phyloP scores from a whole-genome alignment of 176 grass and related monocot genomes.

The Raddia guianensis region DNA sequence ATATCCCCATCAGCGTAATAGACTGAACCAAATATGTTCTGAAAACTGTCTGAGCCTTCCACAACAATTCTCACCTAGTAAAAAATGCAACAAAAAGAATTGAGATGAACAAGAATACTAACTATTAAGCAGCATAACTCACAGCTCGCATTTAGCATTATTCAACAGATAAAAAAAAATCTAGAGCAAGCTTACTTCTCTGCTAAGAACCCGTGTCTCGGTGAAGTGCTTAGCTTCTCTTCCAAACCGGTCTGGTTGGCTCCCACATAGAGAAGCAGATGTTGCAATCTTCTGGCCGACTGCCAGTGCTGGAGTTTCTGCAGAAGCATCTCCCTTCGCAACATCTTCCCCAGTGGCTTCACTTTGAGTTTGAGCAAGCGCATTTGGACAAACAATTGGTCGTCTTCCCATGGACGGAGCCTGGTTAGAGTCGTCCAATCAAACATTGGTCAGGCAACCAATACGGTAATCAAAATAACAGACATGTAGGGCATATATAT shows the following conservation, averaged over 20 bases:
- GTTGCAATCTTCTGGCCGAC: conserved; percentile 56
- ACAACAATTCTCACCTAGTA: conserved; percentile 85
- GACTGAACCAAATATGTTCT: conserved; percentile 89
- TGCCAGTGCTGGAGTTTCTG: conserved; percentile 58
- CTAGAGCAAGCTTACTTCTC: conserved; percentile 2
- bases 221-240: conserved; percentile 95
- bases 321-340: conserved; percentile 58
- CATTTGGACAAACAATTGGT: conserved; percentile 13
- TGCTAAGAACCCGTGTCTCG: conserved; percentile 70
- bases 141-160: conserved; percentile 38
- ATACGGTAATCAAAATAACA: too few species aligned
- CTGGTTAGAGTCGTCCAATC: conserved; percentile 33
- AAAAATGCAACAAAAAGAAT: conserved; percentile 15
- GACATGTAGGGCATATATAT: too few species aligned
- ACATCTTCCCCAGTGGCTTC: too few species aligned
- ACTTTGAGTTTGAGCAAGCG: conserved; percentile 37
- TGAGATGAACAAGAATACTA: conserved; percentile 18
- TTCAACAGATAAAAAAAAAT: conserved; percentile 22
- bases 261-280: conserved; percentile 31
- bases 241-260: conserved; percentile 83
- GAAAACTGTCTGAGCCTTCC: conserved; percentile 85
- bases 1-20: conserved; percentile 92
- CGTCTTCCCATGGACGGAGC: conserved; percentile 90
- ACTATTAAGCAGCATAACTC: conserved; percentile 1
- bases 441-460: too few species aligned